Evolutionary conservation across 805 yeast species (phyloP).

Genomic region (Yamadazyma paraphyllophila): DNA sequence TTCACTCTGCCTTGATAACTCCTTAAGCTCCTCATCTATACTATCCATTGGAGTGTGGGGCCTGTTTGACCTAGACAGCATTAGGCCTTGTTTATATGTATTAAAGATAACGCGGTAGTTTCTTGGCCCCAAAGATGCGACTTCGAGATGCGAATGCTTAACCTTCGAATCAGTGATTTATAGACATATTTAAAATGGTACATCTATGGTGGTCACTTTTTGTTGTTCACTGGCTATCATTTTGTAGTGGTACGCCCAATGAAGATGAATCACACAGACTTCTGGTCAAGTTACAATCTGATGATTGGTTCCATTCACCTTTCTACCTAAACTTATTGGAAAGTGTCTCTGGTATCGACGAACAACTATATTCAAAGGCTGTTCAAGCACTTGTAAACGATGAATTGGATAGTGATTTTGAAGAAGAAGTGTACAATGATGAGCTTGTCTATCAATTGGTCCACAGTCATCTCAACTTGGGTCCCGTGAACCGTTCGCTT

Average conservation of each 20-base stretch:
- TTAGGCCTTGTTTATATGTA: too few species aligned
- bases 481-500: constrained; percentile 18
- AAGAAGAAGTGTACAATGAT: constrained; percentile 9
- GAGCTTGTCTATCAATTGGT: constrained; percentile 6
- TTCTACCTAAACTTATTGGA: constrained; percentile 45
- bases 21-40: background rate
- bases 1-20: background rate
- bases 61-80: background rate
- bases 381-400: constrained; percentile 19
- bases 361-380: constrained; percentile 34
- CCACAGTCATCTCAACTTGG: constrained; percentile 9
- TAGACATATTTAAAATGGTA: too few species aligned
- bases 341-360: constrained; percentile 34
- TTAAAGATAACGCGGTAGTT: background rate
- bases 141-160: too few species aligned
- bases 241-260: background rate
- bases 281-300: background rate
- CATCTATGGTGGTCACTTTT: too few species aligned
- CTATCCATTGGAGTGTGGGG: background rate
- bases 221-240: background rate
- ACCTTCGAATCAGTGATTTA: too few species aligned
- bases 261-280: background rate
- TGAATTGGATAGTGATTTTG: constrained; percentile 14
- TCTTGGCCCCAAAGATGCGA: too few species aligned
- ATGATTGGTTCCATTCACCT: constrained; percentile 6